Percentiles rank a stretch among this genome's conserved stretches.
Evolutionary conservation across 345 rosid genomes (phyloP).

Genomic region (Ceriops tagal): DNA sequence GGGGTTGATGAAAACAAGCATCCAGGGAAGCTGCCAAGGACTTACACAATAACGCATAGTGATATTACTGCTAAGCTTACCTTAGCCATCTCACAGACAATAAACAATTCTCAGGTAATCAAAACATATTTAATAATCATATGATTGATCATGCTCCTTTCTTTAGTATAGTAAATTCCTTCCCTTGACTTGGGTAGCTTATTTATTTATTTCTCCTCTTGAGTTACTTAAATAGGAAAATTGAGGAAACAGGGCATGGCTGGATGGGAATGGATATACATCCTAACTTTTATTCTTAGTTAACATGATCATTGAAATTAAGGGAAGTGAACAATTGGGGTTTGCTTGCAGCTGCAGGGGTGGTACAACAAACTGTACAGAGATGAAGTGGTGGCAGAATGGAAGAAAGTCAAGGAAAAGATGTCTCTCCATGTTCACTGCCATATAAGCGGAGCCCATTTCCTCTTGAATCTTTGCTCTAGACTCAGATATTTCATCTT

Average conservation of each 20-base stretch:
- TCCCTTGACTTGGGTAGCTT: background rate
- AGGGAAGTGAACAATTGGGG: conserved; percentile 5
- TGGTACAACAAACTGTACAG: conserved; percentile 82
- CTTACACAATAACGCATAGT: conserved; percentile 93
- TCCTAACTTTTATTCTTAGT: background rate
- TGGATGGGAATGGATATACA: background rate
- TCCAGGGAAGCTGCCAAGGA: conserved; percentile 85
- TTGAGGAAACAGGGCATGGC: background rate
- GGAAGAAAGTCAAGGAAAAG: conserved; percentile 90
- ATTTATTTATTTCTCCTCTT: too few species aligned
- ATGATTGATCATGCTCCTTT: background rate
- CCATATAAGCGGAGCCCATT: conserved; percentile 97
- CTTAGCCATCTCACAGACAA: conserved; percentile 79
- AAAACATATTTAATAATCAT: background rate
- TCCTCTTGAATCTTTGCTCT: conserved; percentile 62
- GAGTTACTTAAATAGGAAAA: background rate
- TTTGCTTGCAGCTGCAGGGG: conserved; percentile 68
- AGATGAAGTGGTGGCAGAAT: conserved; percentile 96
- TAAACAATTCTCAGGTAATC: conserved; percentile 82
- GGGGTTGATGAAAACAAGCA: conserved; percentile 92
- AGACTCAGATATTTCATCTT: conserved; percentile 76
- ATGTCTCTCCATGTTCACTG: conserved; percentile 98
- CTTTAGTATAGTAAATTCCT: background rate
- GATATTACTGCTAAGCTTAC: conserved; percentile 84
- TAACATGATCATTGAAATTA: background rate